Evolutionary conservation across 1,139 yeast genomes (phyloP).

Genomic region (Saccharomyces hybrid): DNA sequence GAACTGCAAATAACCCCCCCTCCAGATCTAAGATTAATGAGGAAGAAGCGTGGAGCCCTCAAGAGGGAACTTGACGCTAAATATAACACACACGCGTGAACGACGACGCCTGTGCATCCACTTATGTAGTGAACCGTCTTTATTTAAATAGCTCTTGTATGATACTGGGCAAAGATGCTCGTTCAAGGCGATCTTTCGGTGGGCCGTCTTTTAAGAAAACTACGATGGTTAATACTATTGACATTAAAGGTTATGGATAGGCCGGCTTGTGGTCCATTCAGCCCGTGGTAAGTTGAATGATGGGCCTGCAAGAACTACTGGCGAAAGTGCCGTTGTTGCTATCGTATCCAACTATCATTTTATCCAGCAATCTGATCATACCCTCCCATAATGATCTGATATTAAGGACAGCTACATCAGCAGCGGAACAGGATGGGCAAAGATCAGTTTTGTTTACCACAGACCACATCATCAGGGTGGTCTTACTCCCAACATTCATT

Average conservation of each 20-base stretch:
- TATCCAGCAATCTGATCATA: constrained; percentile 30
- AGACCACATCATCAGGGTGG: constrained; percentile 8
- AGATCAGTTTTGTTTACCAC: constrained; percentile 3
- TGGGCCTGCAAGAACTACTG: constrained; percentile 14
- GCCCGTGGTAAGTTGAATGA: background rate
- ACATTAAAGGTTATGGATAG: background rate
- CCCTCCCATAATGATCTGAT: constrained; percentile 12
- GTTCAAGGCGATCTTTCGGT: background rate
- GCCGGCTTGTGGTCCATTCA: background rate
- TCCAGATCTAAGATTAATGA: constrained; percentile 67
- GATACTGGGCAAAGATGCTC: background rate
- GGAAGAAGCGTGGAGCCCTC: constrained; percentile 35
- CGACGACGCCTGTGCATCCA: background rate
- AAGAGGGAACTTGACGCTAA: constrained; percentile 23
- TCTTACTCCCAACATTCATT: constrained; percentile 27
- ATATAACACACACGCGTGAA: constrained; percentile 14
- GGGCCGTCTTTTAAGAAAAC: background rate
- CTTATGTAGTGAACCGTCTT: no score
- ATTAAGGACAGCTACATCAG: background rate
- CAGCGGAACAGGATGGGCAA: constrained; percentile 7
- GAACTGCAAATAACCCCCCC: constrained; percentile 56
- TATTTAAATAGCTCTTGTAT: no score
- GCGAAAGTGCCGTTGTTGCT: constrained; percentile 33
- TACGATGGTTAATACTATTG: background rate
- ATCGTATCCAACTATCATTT: constrained; percentile 34